These are phyloP conservation scores for Rhizoclosmatium globosum DNA, from an alignment of 192 early-diverging fungal genomes.

Conservation along the genomic window DNA sequence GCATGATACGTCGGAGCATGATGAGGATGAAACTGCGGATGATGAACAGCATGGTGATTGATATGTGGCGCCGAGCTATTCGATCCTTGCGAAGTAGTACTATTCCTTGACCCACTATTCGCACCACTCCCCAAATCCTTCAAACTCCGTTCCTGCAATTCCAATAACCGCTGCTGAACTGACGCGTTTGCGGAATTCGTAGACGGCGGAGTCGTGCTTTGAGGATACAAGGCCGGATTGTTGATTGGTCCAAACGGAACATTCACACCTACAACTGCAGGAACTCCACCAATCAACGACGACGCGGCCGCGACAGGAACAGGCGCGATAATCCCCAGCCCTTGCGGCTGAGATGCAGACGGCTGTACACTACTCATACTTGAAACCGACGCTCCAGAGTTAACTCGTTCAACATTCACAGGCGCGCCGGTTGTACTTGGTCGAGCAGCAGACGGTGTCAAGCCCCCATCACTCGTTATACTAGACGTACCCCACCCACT, in stretches of 20 bases:
- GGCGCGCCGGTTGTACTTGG: not conserved
- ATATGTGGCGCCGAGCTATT: constrained; percentile 4
- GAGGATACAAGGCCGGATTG: not conserved
- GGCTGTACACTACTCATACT: not conserved
- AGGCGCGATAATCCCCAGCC: no score
- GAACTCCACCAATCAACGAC: no score
- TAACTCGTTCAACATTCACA: not conserved
- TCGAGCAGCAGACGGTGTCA: not conserved
- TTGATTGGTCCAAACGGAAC: not conserved
- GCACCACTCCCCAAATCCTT: constrained; percentile 18
- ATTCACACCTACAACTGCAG: no score
- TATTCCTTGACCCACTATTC: not conserved
- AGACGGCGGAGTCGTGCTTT: not conserved
- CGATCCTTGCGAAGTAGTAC: not conserved
- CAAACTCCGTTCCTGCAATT: constrained; percentile 30
- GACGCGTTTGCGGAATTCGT: constrained; percentile 11
- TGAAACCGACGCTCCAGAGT: not conserved
- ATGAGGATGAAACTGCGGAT: constrained; percentile 26
- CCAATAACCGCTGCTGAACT: not conserved
- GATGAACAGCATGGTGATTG: constrained; percentile 29
- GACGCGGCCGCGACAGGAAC: no score
- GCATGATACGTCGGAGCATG: constrained; percentile 23
- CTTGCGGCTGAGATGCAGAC: not conserved
- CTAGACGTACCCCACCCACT: not conserved
- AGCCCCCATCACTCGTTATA: not conserved